Evolutionary conservation across 805 yeast genomes (phyloP), one percentile per base, ranked within the genome.

Genomic region (Lipomyces sp.): DNA sequence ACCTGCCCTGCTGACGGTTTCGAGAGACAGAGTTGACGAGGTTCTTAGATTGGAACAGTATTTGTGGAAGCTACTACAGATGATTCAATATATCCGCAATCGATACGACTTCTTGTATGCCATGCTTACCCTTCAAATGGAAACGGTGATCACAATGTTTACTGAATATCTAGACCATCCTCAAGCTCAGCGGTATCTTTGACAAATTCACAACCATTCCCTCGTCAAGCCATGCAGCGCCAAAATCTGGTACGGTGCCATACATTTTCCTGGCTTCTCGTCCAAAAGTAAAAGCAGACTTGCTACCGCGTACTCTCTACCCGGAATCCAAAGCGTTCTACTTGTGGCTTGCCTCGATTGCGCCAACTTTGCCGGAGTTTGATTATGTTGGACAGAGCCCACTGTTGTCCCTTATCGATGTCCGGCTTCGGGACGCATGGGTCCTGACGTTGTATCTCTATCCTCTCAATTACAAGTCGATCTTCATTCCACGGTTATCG

Each of bases 371-470:
- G 15, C 56, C 53, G 13, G 29, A 15, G 6, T 53, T 30, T 33
- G 53, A 34, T 11, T 3, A 50, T 10, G 45, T 56, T 8, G 5
- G 10, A 29, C 45, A 30, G 11, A 37, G 32, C 35, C 67, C 70
- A 3, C 50, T 59, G 5, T 53, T 63, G 11, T 37, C 62, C n/a
- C 60, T 67, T 2, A n/a, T 67, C 42, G 64, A 64, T 24, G 39
- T 59, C 7, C 51, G 56, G 1, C 13, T 67, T 10, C 66, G 66
- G 3, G 66, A 64, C 45, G 70, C 70, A 45, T 64, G 59, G 8
- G 39, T 64, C 24, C 35, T 53, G 50, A 64, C 70, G 3, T 24
- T 67, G 33, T 67, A 62, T 59, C 34, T 59, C 3, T 59, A 59
- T 24, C 37, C 37, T 4, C 5, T 24, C 11, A 64, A 66, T 57